Conservation (phyloP, 106 monocot species). For the Acorus gramineus region DNA sequence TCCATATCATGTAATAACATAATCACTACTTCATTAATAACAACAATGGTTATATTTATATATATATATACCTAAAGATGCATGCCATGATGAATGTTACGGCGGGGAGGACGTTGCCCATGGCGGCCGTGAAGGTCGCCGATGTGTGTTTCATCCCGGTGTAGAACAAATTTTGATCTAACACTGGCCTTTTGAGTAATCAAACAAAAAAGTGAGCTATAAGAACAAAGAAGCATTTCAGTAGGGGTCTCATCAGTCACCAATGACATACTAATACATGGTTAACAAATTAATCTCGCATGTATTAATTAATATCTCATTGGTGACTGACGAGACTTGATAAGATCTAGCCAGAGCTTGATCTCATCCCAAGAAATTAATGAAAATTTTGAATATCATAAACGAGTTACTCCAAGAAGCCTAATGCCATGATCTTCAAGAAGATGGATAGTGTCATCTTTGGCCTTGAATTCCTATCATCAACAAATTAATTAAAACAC, state of each 20-base stretch:
- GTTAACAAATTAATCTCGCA: no score
- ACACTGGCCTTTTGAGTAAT: neutral
- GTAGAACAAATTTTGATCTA: slow-evolving; percentile 3
- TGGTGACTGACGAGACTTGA: no score
- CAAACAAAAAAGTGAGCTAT: neutral
- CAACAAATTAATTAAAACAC: neutral
- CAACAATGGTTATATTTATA: no score
- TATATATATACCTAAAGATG: slow-evolving; percentile 2
- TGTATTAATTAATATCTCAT: no score
- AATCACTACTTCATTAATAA: no score
- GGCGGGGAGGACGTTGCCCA: slow-evolving; percentile 4
- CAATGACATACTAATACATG: no score
- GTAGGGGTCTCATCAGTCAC: no score
- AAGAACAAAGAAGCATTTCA: neutral
- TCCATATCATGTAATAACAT: no score
- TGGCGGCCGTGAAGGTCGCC: slow-evolving; percentile 3
- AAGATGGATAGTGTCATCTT: slow-evolving; percentile 50
- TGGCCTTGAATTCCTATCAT: slow-evolving; percentile 44
- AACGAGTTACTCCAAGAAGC: slow-evolving; percentile 47
- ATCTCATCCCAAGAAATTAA: no score
- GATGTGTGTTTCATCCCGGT: slow-evolving; percentile 4
- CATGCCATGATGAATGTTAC: slow-evolving; percentile 4
- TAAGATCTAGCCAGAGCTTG: no score
- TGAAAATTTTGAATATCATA: no score
- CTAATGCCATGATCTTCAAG: slow-evolving; percentile 50